Evolutionary conservation across 139 green algal genomes (phyloP), one percentile per base, ranked within the genome.

Genomic region (Chlorella vulgaris): DNA sequence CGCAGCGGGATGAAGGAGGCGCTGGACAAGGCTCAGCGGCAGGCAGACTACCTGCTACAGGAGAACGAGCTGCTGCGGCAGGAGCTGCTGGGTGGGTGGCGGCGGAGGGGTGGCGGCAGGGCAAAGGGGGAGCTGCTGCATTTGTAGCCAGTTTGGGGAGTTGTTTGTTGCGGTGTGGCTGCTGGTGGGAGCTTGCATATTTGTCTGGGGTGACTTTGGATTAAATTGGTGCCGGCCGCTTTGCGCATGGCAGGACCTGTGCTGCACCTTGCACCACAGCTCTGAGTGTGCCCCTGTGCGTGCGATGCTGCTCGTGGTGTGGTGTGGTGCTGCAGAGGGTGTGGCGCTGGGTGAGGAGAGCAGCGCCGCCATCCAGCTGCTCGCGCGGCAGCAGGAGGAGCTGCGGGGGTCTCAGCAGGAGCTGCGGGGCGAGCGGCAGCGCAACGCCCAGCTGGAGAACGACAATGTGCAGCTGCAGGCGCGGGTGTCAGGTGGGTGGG

Each of bases 401-500:
- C 19, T 80, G 58, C 42, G 29, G 58, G 38, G 28, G 7, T 33
- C 51, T 31, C 51, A 79, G 35, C 33, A 24, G 26, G 65, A 71
- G 65, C 51, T 50, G 51, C 73, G 53, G 26, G 36, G 4, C 28
- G 26, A n/a, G 74, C 55, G 70, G 58, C 67, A 74, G 67, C 39
- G 39, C 26, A 58, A 3, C 15, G 24, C 26, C 5, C 22, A 15
- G 2, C 74, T 80, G 28, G 58, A 69, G 58, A 71, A 80, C 18
- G 74, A 80, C 2, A 80, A 80, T 18, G n/a, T 80, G 74, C 74
- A 80, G 58, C 74, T 80, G 58, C 58, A 60, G 58, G 74, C 74
- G 7, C 74, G 74, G 10, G 74, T 80, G 38, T 80, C 74, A 28
- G 73, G 73, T 69, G 73, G 19, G 73, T 22, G 26, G 31, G 5